Percentiles rank a stretch among this genome's conserved stretches.
Conservation (phyloP, 768 basidiomycete genomes). For the Boletus vinaceobasis region DNA sequence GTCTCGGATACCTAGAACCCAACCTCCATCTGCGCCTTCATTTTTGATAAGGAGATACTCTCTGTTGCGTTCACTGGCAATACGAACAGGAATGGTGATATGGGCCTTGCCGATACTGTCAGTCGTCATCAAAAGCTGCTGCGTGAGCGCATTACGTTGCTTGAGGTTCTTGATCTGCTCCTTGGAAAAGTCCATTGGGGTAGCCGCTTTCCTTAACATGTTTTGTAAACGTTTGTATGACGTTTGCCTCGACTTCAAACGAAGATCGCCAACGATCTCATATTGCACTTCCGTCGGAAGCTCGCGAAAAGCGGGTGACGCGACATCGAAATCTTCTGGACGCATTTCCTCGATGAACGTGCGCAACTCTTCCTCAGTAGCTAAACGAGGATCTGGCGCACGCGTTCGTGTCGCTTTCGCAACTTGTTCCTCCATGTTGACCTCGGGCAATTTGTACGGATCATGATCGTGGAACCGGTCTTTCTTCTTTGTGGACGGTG, state of each 20-base stretch:
- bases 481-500: conserved; percentile 56
- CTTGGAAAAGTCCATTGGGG: conserved; percentile 93
- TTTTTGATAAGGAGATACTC: conserved; percentile 96
- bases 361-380: conserved; percentile 93
- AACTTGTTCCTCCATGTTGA: conserved; percentile 64
- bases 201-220: conserved; percentile 77
- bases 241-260: conserved; percentile 91
- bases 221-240: conserved; percentile 87
- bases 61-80: conserved; percentile 92
- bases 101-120: conserved; percentile 90
- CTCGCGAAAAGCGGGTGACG: conserved; percentile 84
- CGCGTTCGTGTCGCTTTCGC: conserved; percentile 56
- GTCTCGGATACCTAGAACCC: conserved; percentile 90
- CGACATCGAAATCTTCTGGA: conserved; percentile 91
- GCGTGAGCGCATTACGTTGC: conserved; percentile 87
- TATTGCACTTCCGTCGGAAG: conserved; percentile 96
- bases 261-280: conserved; percentile 95
- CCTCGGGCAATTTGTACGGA: conserved; percentile 88
- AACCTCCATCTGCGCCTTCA: conserved; percentile 81
- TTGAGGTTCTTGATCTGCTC: conserved; percentile 90
- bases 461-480: conserved; percentile 74
- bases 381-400: conserved; percentile 85
- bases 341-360: conserved; percentile 94
- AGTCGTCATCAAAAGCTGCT: conserved; percentile 87
- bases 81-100: conserved; percentile 86